Evolutionary conservation across 2,329 filamentous ascomycete genomes (phyloP).

Genomic region (Aureobasidium sp.): DNA sequence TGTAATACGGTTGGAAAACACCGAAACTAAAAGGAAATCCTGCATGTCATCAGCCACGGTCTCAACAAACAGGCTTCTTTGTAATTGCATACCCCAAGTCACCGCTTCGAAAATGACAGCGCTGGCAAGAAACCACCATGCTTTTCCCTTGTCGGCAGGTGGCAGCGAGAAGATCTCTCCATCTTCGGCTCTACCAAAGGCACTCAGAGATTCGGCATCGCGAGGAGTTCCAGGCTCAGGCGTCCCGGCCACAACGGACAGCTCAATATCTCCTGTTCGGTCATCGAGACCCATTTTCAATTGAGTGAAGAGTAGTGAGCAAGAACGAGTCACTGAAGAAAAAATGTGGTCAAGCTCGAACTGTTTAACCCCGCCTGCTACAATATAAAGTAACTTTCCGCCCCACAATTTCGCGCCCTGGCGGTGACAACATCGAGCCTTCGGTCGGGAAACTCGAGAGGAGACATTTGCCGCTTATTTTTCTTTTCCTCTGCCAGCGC

Average conservation of each 20-base stretch:
- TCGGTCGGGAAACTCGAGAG: not conserved
- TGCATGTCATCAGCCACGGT: not conserved
- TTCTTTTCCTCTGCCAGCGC: not conserved
- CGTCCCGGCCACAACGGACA: not conserved
- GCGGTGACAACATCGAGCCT: not conserved
- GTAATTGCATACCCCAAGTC: constrained; percentile 41
- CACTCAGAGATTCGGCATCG: not conserved
- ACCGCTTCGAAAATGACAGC: constrained; percentile 49
- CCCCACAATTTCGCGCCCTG: not conserved
- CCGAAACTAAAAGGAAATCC: constrained; percentile 28
- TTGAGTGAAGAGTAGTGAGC: not conserved
- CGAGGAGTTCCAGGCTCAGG: not conserved
- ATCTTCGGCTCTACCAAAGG: constrained; percentile 6
- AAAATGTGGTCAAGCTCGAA: not conserved
- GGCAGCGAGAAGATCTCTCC: constrained; percentile 32
- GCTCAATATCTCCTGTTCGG: not conserved
- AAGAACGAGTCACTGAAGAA: not conserved
- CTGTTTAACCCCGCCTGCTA: not conserved
- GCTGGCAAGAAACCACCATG: constrained; percentile 45
- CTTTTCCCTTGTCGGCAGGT: constrained; percentile 44
- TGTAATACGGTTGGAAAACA: constrained; percentile 28
- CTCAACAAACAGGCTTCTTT: too few relatives aligned
- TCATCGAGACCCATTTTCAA: not conserved
- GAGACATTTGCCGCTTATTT: not conserved
- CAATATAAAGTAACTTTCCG: not conserved